These are phyloP conservation scores for Mortierella sp. DNA, from an alignment of 371 early-diverging fungal genomes.

Conservation along the genomic window DNA sequence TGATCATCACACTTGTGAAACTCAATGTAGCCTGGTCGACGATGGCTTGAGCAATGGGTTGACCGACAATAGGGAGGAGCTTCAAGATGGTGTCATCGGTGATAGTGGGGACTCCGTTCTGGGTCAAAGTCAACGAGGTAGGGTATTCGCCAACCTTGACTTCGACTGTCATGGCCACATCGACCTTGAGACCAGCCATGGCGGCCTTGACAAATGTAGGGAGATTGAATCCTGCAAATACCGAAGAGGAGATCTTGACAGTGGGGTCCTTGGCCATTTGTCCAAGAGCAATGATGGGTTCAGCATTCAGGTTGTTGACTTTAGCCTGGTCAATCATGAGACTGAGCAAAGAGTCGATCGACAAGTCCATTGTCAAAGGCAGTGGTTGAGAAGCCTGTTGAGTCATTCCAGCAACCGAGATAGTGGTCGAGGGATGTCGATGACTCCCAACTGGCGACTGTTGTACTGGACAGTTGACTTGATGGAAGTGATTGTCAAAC, in stretches of 20 bases:
- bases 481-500: slow-evolving; percentile 61
- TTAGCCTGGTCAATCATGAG: slow-evolving; percentile 61
- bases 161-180: slow-evolving; percentile 58
- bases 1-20: slow-evolving; percentile 60
- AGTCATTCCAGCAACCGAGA: slow-evolving; percentile 28
- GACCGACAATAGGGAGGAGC: slow-evolving; percentile 65
- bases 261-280: slow-evolving; percentile 56
- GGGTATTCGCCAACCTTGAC: slow-evolving; percentile 63
- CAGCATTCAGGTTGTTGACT: slow-evolving; percentile 55
- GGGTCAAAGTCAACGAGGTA: slow-evolving; percentile 57
- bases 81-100: slow-evolving; percentile 60
- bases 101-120: slow-evolving; percentile 56
- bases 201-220: slow-evolving; percentile 60
- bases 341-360: slow-evolving; percentile 41
- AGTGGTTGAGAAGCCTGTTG: slow-evolving; percentile 38
- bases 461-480: slow-evolving; percentile 58
- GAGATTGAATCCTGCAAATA: slow-evolving; percentile 60
- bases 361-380: slow-evolving; percentile 48
- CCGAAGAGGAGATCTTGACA: slow-evolving; percentile 50
- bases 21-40: slow-evolving; percentile 60
- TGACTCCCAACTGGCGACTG: slow-evolving; percentile 61
- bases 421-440: slow-evolving; percentile 49
- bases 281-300: slow-evolving; percentile 59
- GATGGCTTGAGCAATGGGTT: slow-evolving; percentile 66
- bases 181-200: slow-evolving; percentile 63